Evolutionary conservation across 108 stramenopile species (phyloP).

Genomic region (Cylindrotheca fusiformis): DNA sequence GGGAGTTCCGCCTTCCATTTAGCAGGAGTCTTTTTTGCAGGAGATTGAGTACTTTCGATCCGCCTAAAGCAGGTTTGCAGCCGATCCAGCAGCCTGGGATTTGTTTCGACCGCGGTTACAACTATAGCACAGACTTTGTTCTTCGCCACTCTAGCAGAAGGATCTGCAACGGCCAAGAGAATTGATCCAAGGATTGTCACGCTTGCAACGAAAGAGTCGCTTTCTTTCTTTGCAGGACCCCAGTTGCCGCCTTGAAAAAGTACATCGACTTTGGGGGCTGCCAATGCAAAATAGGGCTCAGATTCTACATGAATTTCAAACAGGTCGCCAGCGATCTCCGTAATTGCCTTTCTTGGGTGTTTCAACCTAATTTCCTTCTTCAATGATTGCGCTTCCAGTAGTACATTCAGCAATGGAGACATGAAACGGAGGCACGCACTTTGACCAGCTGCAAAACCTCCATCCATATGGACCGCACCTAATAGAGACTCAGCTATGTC

Average conservation of each 20-base stretch:
- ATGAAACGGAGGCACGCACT: conserved; percentile 25
- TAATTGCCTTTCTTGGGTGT: conserved; percentile 46
- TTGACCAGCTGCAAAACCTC: conserved; percentile 40
- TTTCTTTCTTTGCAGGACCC: background rate
- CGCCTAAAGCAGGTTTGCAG: background rate
- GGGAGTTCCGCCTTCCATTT: too few species aligned
- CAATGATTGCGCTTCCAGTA: conserved; percentile 5
- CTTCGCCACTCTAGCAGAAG: conserved; percentile 2
- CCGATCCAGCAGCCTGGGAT: background rate
- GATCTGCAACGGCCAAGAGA: conserved; percentile 10
- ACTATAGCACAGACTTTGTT: conserved; percentile 18
- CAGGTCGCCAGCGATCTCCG: conserved; percentile 34
- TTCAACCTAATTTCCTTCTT: conserved; percentile 15
- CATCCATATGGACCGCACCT: conserved; percentile 49
- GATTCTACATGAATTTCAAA: conserved; percentile 6
- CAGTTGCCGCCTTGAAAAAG: conserved; percentile 9
- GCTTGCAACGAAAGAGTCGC: conserved; percentile 1
- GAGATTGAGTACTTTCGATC: conserved; percentile 4
- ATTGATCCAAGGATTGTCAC: conserved; percentile 5
- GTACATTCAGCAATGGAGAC: conserved; percentile 17
- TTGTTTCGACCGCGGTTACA: background rate
- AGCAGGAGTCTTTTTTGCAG: too few species aligned
- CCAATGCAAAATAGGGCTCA: conserved; percentile 13
- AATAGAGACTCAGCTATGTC: conserved; percentile 65
- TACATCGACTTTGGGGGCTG: background rate